Conservation (phyloP, 2,329 filamentous ascomycete genomes). For the Fusarium euwallaceae region DNA sequence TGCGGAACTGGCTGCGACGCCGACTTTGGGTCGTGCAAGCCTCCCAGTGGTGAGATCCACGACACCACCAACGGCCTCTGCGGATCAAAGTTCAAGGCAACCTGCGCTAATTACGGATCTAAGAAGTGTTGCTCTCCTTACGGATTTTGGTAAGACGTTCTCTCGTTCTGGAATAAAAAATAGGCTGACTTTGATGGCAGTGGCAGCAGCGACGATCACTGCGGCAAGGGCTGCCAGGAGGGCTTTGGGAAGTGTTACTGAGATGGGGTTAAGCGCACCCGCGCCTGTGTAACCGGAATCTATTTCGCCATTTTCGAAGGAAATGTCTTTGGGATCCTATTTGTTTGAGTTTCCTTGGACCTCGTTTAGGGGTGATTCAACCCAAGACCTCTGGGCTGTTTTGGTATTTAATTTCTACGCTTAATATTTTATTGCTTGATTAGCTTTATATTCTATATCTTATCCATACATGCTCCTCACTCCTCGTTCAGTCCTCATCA, state of each 20-base stretch:
- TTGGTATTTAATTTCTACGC: background rate
- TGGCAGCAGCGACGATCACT: slow-evolving; percentile 47
- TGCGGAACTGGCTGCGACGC: slow-evolving; percentile 56
- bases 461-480: too few relatives aligned
- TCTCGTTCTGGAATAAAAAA: background rate
- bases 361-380: background rate
- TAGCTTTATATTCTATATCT: background rate
- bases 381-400: background rate
- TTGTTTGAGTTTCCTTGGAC: slow-evolving; percentile 13
- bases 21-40: slow-evolving; percentile 52
- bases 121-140: slow-evolving; percentile 54
- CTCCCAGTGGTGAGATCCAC: slow-evolving; percentile 35
- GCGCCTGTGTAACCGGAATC: background rate
- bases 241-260: slow-evolving; percentile 51
- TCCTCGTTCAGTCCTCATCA: too few relatives aligned
- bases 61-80: slow-evolving; percentile 56
- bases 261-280: background rate
- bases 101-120: slow-evolving; percentile 49
- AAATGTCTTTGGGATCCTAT: slow-evolving; percentile 5
- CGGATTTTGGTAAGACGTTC: slow-evolving; percentile 52
- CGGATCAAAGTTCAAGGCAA: slow-evolving; percentile 48
- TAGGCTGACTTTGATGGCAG: slow-evolving; percentile 37
- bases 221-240: slow-evolving; percentile 52
- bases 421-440: background rate
- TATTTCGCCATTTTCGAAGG: background rate